phyloP scores from a whole-genome alignment of 2,329 filamentous ascomycete genomes.

The Monosporascus cannonballus region DNA sequence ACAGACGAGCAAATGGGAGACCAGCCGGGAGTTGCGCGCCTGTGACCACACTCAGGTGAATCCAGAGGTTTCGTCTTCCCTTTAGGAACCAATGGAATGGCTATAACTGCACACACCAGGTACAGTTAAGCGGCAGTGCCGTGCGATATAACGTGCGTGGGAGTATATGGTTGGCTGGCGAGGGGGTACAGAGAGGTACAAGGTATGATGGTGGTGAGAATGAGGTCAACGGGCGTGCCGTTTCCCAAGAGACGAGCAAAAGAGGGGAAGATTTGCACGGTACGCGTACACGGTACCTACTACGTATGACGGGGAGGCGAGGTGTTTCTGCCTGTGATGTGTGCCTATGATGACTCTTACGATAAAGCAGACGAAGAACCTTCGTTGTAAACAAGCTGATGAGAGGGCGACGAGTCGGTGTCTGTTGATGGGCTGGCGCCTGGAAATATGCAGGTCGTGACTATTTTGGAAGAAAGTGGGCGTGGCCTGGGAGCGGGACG shows the following conservation, averaged over 20 bases:
- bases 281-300: too few species aligned
- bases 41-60: neutral
- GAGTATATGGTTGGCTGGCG: conserved; percentile 21
- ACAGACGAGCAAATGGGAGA: neutral
- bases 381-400: too few species aligned
- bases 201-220: neutral
- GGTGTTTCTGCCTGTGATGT: too few species aligned
- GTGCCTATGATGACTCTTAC: too few species aligned
- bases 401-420: neutral
- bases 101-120: conserved; percentile 13
- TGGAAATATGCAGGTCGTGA: neutral
- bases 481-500: neutral
- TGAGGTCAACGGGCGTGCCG: too few species aligned
- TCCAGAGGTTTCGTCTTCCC: conserved; percentile 10
- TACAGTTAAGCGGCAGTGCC: conserved; percentile 25
- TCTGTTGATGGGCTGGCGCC: neutral
- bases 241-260: too few species aligned
- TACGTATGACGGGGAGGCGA: too few species aligned
- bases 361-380: too few species aligned
- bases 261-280: too few species aligned
- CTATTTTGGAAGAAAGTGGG: neutral
- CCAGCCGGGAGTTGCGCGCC: neutral
- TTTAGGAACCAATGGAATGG: conserved; percentile 21
- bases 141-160: conserved; percentile 22
- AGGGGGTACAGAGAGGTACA: neutral